Base-by-base conservation (phyloP, 2,329 filamentous ascomycete genomes). In the Phialophora verrucosa region DNA sequence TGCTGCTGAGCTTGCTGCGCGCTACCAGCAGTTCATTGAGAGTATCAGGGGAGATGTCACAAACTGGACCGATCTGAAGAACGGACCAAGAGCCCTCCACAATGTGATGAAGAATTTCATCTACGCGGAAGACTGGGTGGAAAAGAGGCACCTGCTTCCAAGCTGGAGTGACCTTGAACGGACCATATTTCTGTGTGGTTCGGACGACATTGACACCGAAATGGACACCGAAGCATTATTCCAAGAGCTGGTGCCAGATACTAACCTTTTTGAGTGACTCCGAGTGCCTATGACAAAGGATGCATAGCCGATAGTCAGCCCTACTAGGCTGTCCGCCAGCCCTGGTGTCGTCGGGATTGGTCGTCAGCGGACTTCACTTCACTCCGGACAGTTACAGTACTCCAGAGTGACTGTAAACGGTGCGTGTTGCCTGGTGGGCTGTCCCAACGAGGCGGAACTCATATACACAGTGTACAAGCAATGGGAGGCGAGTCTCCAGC, bases 81-180 rank as follows among this genome's bases (percentile, higher is more conserved):
- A 65, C 6, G 63, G 63, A n/a, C 32, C 44, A 10, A 31, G 56
- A 20, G 44, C 47, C 25, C 29, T 65, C 12, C 31, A 59, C 12
- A 62, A 35, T 49, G 20, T 53, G 0, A 38, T 61, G 47, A 29
- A 55, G 32, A 53, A 29, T 29, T 65, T 62, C 54, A 38, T 65
- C 29, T 65, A 65, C 29, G 12, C 53, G 14, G 31, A 47, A 17
- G 63, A 62, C 17, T 65, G 63, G 63, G 32, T 62, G 5, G 29
- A 29, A 5, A 60, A 54, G 10, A 49, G 63, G 23, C 54, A 65
- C 27, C 35, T 44, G 17, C 53, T 65, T 14, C 50, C 63, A 11
- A 32, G 54, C 32, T 65, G 63, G 63, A 59, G 31, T 42, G 59
- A 58, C 14, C 54, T 65, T 20, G 63, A 65, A 51, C 54, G 35